Conservation (phyloP, 2,329 filamentous ascomycete genomes). For the Microdochium paspali region DNA sequence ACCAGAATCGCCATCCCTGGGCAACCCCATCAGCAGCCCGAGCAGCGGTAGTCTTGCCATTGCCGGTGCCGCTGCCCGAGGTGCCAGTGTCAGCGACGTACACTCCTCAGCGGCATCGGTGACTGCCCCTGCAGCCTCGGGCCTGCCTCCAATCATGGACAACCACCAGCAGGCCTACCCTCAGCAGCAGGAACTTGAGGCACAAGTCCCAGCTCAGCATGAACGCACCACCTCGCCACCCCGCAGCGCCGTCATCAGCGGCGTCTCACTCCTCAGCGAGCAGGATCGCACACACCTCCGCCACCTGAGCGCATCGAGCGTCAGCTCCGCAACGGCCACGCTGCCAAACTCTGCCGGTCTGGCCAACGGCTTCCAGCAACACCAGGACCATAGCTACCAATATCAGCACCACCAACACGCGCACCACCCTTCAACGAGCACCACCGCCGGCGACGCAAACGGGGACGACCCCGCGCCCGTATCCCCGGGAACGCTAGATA, state of each 20-base stretch:
- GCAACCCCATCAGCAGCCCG: conserved; percentile 2
- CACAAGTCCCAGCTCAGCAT: background rate
- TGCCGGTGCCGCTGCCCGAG: background rate
- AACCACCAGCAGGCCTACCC: background rate
- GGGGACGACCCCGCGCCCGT: background rate
- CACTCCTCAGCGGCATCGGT: conserved; percentile 2
- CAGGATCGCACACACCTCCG: conserved; percentile 28
- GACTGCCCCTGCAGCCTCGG: background rate
- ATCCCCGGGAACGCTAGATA: background rate
- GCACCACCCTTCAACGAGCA: no score
- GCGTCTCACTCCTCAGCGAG: conserved; percentile 30
- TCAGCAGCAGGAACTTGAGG: background rate
- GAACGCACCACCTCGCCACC: conserved; percentile 1
- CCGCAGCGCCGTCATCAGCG: conserved; percentile 21
- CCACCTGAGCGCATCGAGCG: conserved; percentile 29
- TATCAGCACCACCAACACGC: no score
- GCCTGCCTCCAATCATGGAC: background rate
- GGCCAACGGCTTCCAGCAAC: background rate
- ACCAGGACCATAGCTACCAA: background rate
- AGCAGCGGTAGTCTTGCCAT: conserved; percentile 5
- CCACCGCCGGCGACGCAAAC: background rate
- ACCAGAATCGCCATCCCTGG: conserved; percentile 15
- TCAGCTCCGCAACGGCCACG: conserved; percentile 18
- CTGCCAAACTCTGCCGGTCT: conserved; percentile 1
- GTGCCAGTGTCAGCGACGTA: conserved; percentile 2